A percentile compares a stretch with the other conserved stretches of the same genome.
phyloP scores from a whole-genome alignment of 2,329 filamentous ascomycete species.

The Lachnellula suecica region DNA sequence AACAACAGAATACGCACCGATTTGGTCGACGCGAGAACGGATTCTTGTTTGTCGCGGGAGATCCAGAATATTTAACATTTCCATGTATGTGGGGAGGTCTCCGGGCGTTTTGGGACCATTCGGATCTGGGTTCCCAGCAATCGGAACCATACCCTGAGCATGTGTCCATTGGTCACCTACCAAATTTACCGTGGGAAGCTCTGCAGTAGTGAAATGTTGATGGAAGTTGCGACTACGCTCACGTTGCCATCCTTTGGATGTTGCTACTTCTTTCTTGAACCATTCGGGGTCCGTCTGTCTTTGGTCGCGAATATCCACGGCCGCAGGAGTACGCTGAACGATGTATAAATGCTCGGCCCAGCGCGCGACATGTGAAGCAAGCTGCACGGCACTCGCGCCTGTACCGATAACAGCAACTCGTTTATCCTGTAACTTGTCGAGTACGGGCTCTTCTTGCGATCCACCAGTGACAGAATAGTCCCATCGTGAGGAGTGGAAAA shows the following conservation, averaged over 20 bases:
- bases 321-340: slow-evolving; percentile 49
- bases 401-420: slow-evolving; percentile 19
- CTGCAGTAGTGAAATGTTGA: slow-evolving; percentile 3
- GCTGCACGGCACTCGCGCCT: slow-evolving; percentile 20
- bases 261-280: slow-evolving; percentile 2
- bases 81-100: neutral
- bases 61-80: slow-evolving; percentile 6
- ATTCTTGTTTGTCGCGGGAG: neutral
- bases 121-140: neutral
- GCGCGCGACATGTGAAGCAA: slow-evolving; percentile 40
- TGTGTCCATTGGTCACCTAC: slow-evolving; percentile 9
- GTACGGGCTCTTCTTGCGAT: slow-evolving; percentile 19
- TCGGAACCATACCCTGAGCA: neutral
- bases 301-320: neutral
- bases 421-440: slow-evolving; percentile 29
- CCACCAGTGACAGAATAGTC: slow-evolving; percentile 40
- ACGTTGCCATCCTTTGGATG: slow-evolving; percentile 46
- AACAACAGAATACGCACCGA: neutral
- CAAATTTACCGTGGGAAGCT: neutral
- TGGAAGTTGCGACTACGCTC: slow-evolving; percentile 45
- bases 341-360: slow-evolving; percentile 41
- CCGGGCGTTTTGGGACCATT: neutral
- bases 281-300: neutral
- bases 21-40: slow-evolving; percentile 2
- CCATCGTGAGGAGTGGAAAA: slow-evolving; percentile 44